phyloP scores from a whole-genome alignment of 2,329 filamentous ascomycete genomes.

The Zasmidium citrigriseum region DNA sequence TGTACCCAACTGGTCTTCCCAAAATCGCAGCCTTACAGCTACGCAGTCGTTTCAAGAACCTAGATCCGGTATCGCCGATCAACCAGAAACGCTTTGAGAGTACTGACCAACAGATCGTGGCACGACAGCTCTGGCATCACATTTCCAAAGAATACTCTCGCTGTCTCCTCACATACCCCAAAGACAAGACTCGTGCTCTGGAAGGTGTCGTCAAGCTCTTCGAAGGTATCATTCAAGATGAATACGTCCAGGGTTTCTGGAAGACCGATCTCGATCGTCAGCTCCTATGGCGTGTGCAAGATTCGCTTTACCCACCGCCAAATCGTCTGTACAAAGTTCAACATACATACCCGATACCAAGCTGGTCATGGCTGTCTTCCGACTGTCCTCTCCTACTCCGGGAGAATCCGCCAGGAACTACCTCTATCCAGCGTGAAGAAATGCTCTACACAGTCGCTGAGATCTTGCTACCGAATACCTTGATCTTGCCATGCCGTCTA shows the following conservation, averaged over 20 bases:
- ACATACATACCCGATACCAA: background rate
- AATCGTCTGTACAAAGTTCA: background rate
- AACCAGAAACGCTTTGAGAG: background rate
- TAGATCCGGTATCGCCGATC: background rate
- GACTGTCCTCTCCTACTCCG: background rate
- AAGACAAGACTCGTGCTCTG: background rate
- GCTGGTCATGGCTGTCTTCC: background rate
- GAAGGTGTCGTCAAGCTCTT: background rate
- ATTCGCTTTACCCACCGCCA: background rate
- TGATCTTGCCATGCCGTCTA: background rate
- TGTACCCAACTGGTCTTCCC: background rate
- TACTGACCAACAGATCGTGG: background rate
- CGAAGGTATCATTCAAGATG: background rate
- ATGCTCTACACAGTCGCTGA: background rate
- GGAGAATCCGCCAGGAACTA: background rate
- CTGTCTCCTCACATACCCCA: conserved; percentile 5
- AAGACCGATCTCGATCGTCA: background rate
- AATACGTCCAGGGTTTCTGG: background rate
- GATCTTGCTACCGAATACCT: background rate
- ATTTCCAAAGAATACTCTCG: background rate
- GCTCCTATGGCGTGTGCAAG: background rate
- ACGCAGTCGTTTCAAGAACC: background rate
- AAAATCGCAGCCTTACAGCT: background rate
- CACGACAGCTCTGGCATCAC: background rate
- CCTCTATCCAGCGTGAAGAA: background rate